These are phyloP conservation scores for Trypanosoma vivax DNA, from an alignment of 208 protist species.

Conservation along the genomic window DNA sequence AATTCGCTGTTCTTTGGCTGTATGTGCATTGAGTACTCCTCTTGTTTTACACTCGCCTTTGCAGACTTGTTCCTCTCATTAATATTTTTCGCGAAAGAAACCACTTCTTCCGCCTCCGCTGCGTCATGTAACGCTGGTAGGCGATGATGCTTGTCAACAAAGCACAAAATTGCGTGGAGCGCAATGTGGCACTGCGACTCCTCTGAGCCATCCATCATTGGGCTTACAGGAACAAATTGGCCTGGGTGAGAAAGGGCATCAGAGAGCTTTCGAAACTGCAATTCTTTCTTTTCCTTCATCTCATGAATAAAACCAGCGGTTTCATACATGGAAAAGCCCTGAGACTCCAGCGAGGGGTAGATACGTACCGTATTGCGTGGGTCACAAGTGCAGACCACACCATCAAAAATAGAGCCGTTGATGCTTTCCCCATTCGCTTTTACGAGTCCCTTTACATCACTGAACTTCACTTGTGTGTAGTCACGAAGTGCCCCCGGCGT, in stretches of 20 bases:
- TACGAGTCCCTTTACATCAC: constrained; percentile 64
- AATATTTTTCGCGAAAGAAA: constrained; percentile 43
- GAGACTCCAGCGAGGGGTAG: constrained; percentile 73
- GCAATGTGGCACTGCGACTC: constrained; percentile 67
- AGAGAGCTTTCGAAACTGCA: constrained; percentile 58
- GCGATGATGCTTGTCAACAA: constrained; percentile 53
- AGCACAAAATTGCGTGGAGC: constrained; percentile 56
- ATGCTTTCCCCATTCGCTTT: constrained; percentile 56
- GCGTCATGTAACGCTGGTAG: constrained; percentile 61
- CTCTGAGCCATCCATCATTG: constrained; percentile 83
- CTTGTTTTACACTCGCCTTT: neutral
- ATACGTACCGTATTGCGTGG: constrained; percentile 74
- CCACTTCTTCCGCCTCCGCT: constrained; percentile 53
- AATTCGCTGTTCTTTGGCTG: constrained; percentile 54
- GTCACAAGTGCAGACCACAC: constrained; percentile 68
- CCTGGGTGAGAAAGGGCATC: constrained; percentile 50
- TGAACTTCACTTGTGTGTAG: constrained; percentile 83
- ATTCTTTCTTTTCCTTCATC: constrained; percentile 51
- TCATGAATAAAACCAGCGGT: constrained; percentile 85
- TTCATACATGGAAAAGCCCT: constrained; percentile 66
- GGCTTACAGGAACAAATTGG: constrained; percentile 62
- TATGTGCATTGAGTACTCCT: constrained; percentile 4
- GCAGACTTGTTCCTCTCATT: constrained; percentile 40
- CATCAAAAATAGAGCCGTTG: constrained; percentile 62
- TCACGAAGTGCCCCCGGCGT: constrained; percentile 70